These are phyloP conservation scores for Sphenostylis stenocarpa DNA, from an alignment of 306 rosid species.

Conservation along the genomic window DNA sequence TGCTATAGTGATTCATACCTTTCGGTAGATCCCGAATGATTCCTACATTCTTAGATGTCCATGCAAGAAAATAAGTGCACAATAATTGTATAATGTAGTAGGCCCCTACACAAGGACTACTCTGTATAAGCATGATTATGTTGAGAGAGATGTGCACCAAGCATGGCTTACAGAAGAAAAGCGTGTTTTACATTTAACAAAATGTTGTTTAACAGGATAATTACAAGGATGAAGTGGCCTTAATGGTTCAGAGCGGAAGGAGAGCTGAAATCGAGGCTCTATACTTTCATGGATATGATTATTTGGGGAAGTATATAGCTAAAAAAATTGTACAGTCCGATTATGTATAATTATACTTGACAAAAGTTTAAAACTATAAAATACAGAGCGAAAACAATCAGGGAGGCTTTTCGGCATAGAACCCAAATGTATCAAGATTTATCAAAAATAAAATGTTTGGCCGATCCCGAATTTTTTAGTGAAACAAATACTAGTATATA, in stretches of 20 bases:
- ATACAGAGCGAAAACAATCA: background rate
- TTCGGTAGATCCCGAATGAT: background rate
- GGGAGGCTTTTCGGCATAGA: background rate
- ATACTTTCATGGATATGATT: conserved; percentile 71
- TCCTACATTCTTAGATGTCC: conserved; percentile 17
- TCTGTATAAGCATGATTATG: background rate
- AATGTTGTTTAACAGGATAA: conserved; percentile 57
- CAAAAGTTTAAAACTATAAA: background rate
- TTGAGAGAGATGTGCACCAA: conserved; percentile 1
- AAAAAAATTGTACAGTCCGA: conserved; percentile 78
- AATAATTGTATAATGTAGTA: background rate
- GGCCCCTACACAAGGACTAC: background rate
- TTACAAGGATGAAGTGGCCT: conserved; percentile 68
- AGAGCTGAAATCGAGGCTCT: conserved; percentile 92
- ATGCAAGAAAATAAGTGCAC: background rate
- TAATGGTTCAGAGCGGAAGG: conserved; percentile 65
- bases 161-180: conserved; percentile 1
- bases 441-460: background rate
- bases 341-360: conserved; percentile 41
- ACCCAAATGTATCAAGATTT: background rate
- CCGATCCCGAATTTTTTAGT: too few relatives aligned
- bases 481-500: too few relatives aligned
- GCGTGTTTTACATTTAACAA: background rate
- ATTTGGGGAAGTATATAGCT: conserved; percentile 75
- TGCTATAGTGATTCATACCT: conserved; percentile 13